Percentiles rank a stretch among this genome's conserved stretches.
These are phyloP conservation scores for Alternaria panax DNA, from an alignment of 2,329 filamentous ascomycete genomes.

Conservation along the genomic window DNA sequence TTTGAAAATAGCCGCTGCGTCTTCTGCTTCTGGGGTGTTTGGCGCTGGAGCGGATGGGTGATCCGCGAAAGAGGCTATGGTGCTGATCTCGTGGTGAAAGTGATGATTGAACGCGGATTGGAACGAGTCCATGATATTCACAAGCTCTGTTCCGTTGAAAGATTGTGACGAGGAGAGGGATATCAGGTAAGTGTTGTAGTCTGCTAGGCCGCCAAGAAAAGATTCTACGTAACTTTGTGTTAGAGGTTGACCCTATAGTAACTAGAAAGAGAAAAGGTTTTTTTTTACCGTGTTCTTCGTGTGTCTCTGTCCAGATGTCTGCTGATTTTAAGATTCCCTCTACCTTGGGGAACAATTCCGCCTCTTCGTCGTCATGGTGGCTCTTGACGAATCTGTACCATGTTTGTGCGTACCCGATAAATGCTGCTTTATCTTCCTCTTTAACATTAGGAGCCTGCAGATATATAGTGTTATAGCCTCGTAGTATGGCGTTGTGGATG, in stretches of 20 bases:
- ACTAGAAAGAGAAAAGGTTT: background rate
- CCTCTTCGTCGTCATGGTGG: constrained; percentile 50
- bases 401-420: constrained; percentile 46
- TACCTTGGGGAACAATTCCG: constrained; percentile 46
- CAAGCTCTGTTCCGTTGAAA: constrained; percentile 36
- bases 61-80: constrained; percentile 47
- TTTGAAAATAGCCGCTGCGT: constrained; percentile 63
- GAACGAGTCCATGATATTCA: constrained; percentile 39
- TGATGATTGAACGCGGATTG: constrained; percentile 38
- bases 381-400: constrained; percentile 47
- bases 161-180: constrained; percentile 17
- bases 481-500: constrained; percentile 52
- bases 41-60: constrained; percentile 61
- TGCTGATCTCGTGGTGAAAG: constrained; percentile 46
- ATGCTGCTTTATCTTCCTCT: constrained; percentile 42
- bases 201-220: constrained; percentile 36
- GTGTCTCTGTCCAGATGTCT: constrained; percentile 41
- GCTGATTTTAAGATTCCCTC: constrained; percentile 37
- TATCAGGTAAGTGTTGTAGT: constrained; percentile 36
- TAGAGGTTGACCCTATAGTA: background rate
- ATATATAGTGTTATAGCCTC: constrained; percentile 53
- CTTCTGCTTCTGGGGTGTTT: constrained; percentile 53
- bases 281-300: constrained; percentile 44
- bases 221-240: constrained; percentile 24
- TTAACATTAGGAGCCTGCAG: constrained; percentile 47